Evolutionary conservation across 2,329 filamentous ascomycete species (phyloP), one percentile per base, ranked within the genome.

Genomic region (Periglandula ipomoeae): DNA sequence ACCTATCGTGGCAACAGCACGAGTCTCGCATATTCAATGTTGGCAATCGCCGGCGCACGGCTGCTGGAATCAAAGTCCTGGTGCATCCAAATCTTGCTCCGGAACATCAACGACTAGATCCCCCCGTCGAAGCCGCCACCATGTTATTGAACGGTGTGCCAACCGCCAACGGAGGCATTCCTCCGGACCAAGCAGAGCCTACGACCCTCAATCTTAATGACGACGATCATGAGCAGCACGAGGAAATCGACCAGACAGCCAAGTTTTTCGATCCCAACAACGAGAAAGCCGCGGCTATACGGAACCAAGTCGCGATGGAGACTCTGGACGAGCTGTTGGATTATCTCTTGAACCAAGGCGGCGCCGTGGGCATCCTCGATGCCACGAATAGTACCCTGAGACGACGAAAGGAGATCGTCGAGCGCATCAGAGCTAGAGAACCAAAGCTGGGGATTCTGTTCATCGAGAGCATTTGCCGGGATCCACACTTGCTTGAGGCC

Each of bases 21-120:
- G 88, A 95, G 61, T 93, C 90, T 11, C 80, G 78, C 56, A 96
- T 98, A 58, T 98, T 98, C 79, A 98, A 98, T 60, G 93, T 98
- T 34, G 93, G 93, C 52, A 91, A 95, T 66, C 79, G 89, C 61
- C 79, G 93, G 59, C 84, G 93, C 58, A 80, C 90, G 45, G 88
- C 84, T 17, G 87, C 85, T 39, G 85, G 85, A 15, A 64, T 73
- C 40, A 65, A 67, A 23, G 64, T 66, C n/a, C 55, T 64, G 3
- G 58, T 63, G 49, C 63, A 60, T 45, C 56, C 63, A 7, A 64
- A 58, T 38, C 54, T 67, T 44, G 56, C 57, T 1, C 60, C 61
- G 1, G 67, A 70, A 57, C 65, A 55, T 52, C 57, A 60, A 23
- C 59, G 63, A 23, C 65, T 69, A 44, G 70, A 77, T 52, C 63